A percentile compares a stretch with the other conserved stretches of the same genome.
These are phyloP conservation scores for Ganoderma lingzhi DNA, from an alignment of 1,284 basidiomycete species.

Conservation along the genomic window DNA sequence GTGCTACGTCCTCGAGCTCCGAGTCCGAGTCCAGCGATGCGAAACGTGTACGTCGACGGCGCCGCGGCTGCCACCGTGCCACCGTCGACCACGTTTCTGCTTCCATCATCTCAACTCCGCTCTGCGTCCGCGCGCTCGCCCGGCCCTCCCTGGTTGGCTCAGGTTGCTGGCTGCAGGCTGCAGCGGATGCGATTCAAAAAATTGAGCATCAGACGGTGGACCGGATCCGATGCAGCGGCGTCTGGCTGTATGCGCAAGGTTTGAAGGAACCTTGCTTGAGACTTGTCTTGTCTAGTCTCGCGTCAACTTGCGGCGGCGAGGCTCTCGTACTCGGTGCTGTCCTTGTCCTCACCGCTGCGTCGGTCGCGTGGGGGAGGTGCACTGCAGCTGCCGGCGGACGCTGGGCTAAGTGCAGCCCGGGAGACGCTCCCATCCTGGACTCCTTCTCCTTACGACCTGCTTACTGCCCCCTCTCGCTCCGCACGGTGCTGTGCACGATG, in stretches of 20 bases:
- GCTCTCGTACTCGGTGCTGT: neutral
- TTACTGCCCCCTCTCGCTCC: neutral
- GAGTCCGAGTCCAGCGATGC: neutral
- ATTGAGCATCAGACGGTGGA: neutral
- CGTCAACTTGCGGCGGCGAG: neutral
- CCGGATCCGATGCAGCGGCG: slow-evolving; percentile 11
- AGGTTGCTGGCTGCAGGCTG: neutral
- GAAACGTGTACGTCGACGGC: slow-evolving; percentile 1
- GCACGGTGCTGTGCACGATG: slow-evolving; percentile 1
- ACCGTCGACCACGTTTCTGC: neutral
- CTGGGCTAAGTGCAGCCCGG: neutral
- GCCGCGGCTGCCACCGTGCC: neutral
- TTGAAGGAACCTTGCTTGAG: slow-evolving; percentile 7
- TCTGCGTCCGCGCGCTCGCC: slow-evolving; percentile 3
- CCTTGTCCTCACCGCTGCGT: neutral
- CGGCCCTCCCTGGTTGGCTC: neutral
- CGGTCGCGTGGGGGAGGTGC: slow-evolving; percentile 1
- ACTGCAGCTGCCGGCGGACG: neutral
- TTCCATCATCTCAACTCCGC: slow-evolving; percentile 14
- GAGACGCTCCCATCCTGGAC: neutral
- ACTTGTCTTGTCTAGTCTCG: slow-evolving; percentile 1
- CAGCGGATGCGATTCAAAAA: neutral
- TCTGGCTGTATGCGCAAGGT: neutral
- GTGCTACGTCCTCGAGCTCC: neutral
- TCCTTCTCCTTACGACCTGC: neutral